Evolutionary conservation across 1,139 yeast genomes (phyloP).

Genomic region (Geotrichum cucujoidarum): DNA sequence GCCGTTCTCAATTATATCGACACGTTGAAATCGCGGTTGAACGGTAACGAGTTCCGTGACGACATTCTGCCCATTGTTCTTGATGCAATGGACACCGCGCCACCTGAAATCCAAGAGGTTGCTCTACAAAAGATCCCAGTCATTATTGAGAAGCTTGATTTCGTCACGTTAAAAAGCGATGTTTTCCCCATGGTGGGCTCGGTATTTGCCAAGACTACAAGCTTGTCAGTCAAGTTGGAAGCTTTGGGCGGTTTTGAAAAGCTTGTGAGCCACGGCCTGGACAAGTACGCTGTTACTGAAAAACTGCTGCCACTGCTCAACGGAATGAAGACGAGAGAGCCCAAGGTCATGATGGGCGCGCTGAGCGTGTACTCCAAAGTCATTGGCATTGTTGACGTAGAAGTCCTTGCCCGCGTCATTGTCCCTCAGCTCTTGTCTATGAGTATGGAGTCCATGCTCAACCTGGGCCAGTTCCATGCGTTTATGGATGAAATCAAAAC

Average conservation of each 20-base stretch:
- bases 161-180: constrained; percentile 66
- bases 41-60: constrained; percentile 40
- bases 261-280: constrained; percentile 61
- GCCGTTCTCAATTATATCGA: constrained; percentile 55
- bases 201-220: constrained; percentile 76
- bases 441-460: constrained; percentile 45
- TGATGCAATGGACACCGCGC: constrained; percentile 33
- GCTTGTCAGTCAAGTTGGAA: constrained; percentile 67
- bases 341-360: constrained; percentile 56
- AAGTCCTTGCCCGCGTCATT: constrained; percentile 44
- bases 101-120: constrained; percentile 51
- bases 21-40: constrained; percentile 50
- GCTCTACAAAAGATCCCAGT: constrained; percentile 46
- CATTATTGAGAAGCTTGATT: constrained; percentile 53
- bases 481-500: constrained; percentile 38
- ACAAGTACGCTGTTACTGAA: constrained; percentile 66
- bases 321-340: constrained; percentile 71
- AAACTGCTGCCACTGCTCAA: constrained; percentile 71
- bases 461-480: constrained; percentile 40
- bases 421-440: constrained; percentile 49
- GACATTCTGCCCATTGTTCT: constrained; percentile 37
- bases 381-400: constrained; percentile 38
- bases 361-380: constrained; percentile 48
- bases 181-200: constrained; percentile 67
- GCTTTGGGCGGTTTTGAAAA: constrained; percentile 61